These are phyloP conservation scores for Talaromyces wortmannii DNA, from an alignment of 495 filamentous ascomycete species.

Conservation along the genomic window DNA sequence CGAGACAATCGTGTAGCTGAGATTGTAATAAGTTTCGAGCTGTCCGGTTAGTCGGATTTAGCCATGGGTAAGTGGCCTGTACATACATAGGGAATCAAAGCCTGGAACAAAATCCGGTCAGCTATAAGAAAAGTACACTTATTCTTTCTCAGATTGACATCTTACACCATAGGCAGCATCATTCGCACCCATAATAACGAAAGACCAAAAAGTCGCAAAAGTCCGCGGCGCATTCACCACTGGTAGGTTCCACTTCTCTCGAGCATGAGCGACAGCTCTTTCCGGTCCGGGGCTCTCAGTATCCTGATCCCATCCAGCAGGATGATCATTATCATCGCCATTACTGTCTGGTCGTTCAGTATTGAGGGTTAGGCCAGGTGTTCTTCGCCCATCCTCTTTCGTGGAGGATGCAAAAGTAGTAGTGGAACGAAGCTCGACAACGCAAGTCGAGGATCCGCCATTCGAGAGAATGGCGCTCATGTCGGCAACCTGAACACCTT, in stretches of 20 bases:
- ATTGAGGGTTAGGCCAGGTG: neutral
- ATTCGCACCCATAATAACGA: conserved; percentile 75
- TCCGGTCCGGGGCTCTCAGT: neutral
- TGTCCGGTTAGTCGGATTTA: conserved; percentile 14
- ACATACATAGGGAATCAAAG: conserved; percentile 46
- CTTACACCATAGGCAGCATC: conserved; percentile 76
- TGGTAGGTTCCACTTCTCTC: conserved; percentile 63
- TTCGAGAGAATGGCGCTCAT: neutral
- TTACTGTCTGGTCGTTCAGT: neutral
- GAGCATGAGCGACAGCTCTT: conserved; percentile 1
- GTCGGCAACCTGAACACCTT: neutral
- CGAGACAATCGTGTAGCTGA: conserved; percentile 47
- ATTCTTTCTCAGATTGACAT: conserved; percentile 1
- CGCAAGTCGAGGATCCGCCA: neutral
- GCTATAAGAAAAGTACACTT: neutral
- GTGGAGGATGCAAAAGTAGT: neutral
- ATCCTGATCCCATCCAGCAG: neutral
- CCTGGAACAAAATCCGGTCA: conserved; percentile 20
- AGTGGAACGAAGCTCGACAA: neutral
- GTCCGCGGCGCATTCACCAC: conserved; percentile 58
- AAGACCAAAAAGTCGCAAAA: conserved; percentile 61
- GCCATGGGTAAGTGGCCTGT: neutral
- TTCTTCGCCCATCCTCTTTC: neutral
- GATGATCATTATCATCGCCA: no score
- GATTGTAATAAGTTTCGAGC: conserved; percentile 49